Evolutionary conservation across 805 yeast genomes (phyloP), one percentile per base, ranked within the genome.

Genomic region (Saccharomycopsis sp.): DNA sequence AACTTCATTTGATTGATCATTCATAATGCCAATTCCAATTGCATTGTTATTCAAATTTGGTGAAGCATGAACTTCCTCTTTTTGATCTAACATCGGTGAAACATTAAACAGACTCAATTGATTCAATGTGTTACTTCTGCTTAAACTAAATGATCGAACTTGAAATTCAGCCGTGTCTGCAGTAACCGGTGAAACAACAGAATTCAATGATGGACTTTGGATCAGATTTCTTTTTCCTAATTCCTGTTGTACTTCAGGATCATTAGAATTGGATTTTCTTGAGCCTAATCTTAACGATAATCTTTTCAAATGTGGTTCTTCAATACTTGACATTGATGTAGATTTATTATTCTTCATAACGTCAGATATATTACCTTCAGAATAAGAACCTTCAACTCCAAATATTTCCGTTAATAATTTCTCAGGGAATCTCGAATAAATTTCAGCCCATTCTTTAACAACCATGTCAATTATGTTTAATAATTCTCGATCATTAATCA

Each of bases 61-160:
- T n/a, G 42, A 39, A 27, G 23, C 28, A 9, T 3, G 14, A 26
- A 16, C 17, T 20, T 39, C 35, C 5, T 17, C 20, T 8, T 9
- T 6, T 20, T 31, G 35, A 8, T 29, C 22, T 16, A 7, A 7
- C 14, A 32, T 7, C 16, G 21, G 38, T 23, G 38, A 16, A 13
- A 19, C 20, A 6, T 14, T 20, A 40, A 29, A 37, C 24, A 22
- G 22, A 21, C 39, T 41, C 9, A 45, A 11, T 3, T 39, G 43
- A 29, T 43, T 37, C 8, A 44, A 7, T 20, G 44, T 35, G 22
- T 35, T 38, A n/a, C 38, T 32, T 20, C 47, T 31, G 36, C 48
- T 48, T 31, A 49, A 41, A 31, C 50, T 46, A 40, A 49, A 49
- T 6, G 48, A 32, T 41, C 51, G 26, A 11, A 40, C 41, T 3